Conservation (phyloP, 148 eudicot species). For the Chenopodium album region DNA sequence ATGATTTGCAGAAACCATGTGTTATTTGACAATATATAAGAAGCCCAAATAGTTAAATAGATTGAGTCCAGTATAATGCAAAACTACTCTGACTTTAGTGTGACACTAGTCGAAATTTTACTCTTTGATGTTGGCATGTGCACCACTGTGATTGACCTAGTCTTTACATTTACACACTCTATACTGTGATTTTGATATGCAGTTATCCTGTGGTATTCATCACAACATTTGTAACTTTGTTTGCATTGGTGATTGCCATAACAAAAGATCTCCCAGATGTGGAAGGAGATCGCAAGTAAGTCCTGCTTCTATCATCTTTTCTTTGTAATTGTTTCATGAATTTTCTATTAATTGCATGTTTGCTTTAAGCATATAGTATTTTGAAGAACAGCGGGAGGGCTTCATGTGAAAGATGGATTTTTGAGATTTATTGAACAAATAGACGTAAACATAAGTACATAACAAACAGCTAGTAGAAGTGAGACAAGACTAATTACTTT, state of each 20-base stretch:
- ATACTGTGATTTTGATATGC: slow-evolving; percentile 31
- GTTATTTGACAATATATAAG: neutral
- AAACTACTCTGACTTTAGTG: neutral
- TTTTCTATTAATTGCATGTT: neutral
- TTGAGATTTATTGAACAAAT: slow-evolving; percentile 1
- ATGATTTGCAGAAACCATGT: neutral
- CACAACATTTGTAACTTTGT: slow-evolving; percentile 85
- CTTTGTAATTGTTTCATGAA: neutral
- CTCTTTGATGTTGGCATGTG: neutral
- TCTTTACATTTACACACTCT: neutral
- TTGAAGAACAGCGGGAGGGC: neutral
- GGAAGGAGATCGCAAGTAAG: slow-evolving; percentile 99
- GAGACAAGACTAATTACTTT: neutral
- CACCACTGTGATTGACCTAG: neutral
- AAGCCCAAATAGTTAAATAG: neutral
- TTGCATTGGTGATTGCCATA: slow-evolving; percentile 96
- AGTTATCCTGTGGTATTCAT: slow-evolving; percentile 96
- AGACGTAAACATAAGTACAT: too few species aligned
- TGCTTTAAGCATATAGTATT: neutral
- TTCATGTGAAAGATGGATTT: neutral
- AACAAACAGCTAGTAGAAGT: neutral
- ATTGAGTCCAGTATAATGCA: neutral
- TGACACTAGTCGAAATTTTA: neutral
- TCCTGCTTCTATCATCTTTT: slow-evolving; percentile 17
- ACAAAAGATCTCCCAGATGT: slow-evolving; percentile 99